phyloP scores from a whole-genome alignment of 768 basidiomycete species.

The Clitopilus passeckerianus region DNA sequence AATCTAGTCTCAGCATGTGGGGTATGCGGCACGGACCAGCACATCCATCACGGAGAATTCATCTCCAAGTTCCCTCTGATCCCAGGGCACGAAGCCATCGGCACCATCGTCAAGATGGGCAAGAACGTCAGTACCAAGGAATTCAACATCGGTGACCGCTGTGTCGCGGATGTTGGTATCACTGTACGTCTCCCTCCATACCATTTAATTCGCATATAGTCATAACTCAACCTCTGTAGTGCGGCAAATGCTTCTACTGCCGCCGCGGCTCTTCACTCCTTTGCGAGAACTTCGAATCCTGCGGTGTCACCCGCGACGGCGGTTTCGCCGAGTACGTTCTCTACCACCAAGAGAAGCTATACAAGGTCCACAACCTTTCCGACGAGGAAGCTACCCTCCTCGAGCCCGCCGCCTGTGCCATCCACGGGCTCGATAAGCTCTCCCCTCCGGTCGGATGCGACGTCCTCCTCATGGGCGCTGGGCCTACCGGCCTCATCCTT shows the following conservation, averaged over 20 bases:
- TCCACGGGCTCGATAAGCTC: slow-evolving; percentile 90
- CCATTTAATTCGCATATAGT: slow-evolving; percentile 3
- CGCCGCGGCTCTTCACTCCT: slow-evolving; percentile 76
- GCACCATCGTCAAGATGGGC: slow-evolving; percentile 67
- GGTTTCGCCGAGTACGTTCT: slow-evolving; percentile 89
- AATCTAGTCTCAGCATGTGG: slow-evolving; percentile 20
- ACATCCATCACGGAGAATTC: slow-evolving; percentile 58
- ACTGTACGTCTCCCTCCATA: slow-evolving; percentile 33
- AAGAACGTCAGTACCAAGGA: slow-evolving; percentile 64
- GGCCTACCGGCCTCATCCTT: slow-evolving; percentile 86
- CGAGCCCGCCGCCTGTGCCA: slow-evolving; percentile 87
- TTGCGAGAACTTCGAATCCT: slow-evolving; percentile 81
- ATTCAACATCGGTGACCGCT: slow-evolving; percentile 74
- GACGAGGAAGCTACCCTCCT: slow-evolving; percentile 87
- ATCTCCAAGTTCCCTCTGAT: slow-evolving; percentile 67
- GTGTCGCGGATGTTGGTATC: slow-evolving; percentile 76
- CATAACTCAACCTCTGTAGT: slow-evolving; percentile 35
- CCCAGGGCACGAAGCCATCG: slow-evolving; percentile 75
- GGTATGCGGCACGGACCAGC: slow-evolving; percentile 59
- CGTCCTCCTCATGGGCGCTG: slow-evolving; percentile 84
- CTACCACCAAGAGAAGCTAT: slow-evolving; percentile 69
- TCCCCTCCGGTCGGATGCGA: slow-evolving; percentile 78
- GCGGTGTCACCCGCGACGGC: slow-evolving; percentile 77
- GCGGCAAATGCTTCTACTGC: slow-evolving; percentile 84
- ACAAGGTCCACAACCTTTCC: slow-evolving; percentile 82